A percentile compares a stretch with the other conserved stretches of the same genome.
These are phyloP conservation scores for Prunus yedoensis DNA, from an alignment of 331 rosid species.

Conservation along the genomic window DNA sequence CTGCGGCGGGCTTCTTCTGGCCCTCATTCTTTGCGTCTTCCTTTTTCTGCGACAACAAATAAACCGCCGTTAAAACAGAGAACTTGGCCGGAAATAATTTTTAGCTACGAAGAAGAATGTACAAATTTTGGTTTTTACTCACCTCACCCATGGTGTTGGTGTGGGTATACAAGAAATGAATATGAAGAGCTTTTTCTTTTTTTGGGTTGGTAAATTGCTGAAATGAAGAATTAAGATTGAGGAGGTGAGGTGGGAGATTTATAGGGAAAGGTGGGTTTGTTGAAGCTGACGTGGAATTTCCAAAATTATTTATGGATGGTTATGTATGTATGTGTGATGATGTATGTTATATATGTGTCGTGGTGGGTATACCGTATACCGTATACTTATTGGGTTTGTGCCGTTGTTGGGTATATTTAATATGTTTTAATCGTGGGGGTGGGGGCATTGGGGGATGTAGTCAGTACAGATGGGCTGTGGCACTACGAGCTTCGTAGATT, in stretches of 20 bases:
- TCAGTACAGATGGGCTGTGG: neutral
- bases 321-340: slow-evolving; percentile 24
- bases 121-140: neutral
- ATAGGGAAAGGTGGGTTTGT: slow-evolving; percentile 24
- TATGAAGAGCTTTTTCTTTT: neutral
- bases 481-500: neutral
- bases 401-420: neutral
- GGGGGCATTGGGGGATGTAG: neutral
- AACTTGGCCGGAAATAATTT: neutral
- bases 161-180: neutral
- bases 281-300: neutral
- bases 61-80: neutral
- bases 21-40: slow-evolving; percentile 52
- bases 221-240: slow-evolving; percentile 17
- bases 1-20: slow-evolving; percentile 57
- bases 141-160: slow-evolving; percentile 30
- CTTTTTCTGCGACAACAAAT: slow-evolving; percentile 36
- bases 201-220: neutral
- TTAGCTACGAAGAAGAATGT: neutral
- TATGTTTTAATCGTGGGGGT: too few relatives aligned
- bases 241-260: slow-evolving; percentile 14
- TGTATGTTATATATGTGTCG: neutral
- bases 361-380: neutral
- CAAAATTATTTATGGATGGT: neutral
- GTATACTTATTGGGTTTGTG: too few relatives aligned